Percentiles rank a stretch among this genome's conserved stretches.
phyloP scores from a whole-genome alignment of 192 early-diverging fungal genomes.

The Endogone sp. region DNA sequence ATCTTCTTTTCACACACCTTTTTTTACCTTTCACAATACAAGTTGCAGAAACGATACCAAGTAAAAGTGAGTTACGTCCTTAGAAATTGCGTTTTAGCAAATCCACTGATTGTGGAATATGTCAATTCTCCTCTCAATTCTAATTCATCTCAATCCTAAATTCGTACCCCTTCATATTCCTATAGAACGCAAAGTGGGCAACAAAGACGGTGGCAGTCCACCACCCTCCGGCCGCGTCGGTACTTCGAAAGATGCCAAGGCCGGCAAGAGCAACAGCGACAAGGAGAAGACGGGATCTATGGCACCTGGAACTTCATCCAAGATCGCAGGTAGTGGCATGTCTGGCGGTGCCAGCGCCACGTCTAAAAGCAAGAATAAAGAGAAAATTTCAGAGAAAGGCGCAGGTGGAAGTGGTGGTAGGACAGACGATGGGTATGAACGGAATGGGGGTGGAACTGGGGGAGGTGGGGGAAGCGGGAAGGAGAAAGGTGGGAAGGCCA shows the following conservation, averaged over 20 bases:
- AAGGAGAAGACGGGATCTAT: background rate
- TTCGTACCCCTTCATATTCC: background rate
- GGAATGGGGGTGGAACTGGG: background rate
- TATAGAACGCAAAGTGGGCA: background rate
- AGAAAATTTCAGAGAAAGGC: background rate
- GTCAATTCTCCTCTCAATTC: no score
- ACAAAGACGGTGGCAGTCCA: background rate
- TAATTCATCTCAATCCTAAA: background rate
- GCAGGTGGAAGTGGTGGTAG: background rate
- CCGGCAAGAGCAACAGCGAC: background rate
- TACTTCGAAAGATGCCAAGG: background rate
- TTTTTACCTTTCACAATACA: no score
- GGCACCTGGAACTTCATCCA: background rate
- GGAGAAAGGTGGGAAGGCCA: background rate
- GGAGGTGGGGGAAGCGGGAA: background rate
- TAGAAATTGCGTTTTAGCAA: no score
- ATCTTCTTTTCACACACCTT: background rate
- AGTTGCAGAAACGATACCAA: no score
- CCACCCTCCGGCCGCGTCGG: no score
- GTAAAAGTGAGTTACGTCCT: no score
- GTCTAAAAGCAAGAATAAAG: background rate
- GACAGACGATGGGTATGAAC: background rate
- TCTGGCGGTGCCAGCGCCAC: background rate
- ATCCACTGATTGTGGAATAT: no score
- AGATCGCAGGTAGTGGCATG: background rate